Percentiles rank a stretch among this genome's conserved stretches.
phyloP scores from a whole-genome alignment of 2,329 filamentous ascomycete genomes.

The Alternaria hordeiaustralica region DNA sequence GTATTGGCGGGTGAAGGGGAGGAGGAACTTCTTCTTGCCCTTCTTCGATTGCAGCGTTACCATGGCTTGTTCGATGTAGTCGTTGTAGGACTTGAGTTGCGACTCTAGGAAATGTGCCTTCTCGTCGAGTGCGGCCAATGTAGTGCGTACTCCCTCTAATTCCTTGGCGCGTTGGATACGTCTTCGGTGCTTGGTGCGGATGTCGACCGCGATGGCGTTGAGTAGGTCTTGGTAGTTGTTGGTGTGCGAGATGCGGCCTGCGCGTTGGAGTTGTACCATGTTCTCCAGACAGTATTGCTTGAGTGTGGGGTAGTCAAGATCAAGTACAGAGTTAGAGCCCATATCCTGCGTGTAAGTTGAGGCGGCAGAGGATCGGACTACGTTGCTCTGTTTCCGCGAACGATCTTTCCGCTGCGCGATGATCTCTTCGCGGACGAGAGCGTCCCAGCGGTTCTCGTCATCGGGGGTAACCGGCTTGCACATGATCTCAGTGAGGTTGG shows the following conservation, averaged over 20 bases:
- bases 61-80: conserved; percentile 99
- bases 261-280: conserved; percentile 84
- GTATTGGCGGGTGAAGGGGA: conserved; percentile 98
- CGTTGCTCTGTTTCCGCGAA: conserved; percentile 57
- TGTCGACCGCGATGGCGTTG: conserved; percentile 95
- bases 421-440: conserved; percentile 83
- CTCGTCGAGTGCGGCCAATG: conserved; percentile 76
- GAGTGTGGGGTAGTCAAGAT: conserved; percentile 91
- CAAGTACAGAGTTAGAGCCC: conserved; percentile 66
- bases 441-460: conserved; percentile 88
- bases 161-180: conserved; percentile 91
- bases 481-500: conserved; percentile 93
- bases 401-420: conserved; percentile 46
- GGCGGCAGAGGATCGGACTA: conserved; percentile 81
- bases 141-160: conserved; percentile 80
- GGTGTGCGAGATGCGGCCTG: conserved; percentile 81
- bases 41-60: conserved; percentile 96
- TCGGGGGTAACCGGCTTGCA: conserved; percentile 86
- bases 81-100: conserved; percentile 96
- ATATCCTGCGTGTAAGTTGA: conserved; percentile 71
- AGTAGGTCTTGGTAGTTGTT: conserved; percentile 98
- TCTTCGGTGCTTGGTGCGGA: conserved; percentile 93
- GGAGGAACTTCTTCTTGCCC: conserved; percentile 89
- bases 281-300: conserved; percentile 95
- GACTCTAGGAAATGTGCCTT: conserved; percentile 93